Conservation (phyloP, 352 stramenopile species). For the Globisporangium cylindrosporum region DNA sequence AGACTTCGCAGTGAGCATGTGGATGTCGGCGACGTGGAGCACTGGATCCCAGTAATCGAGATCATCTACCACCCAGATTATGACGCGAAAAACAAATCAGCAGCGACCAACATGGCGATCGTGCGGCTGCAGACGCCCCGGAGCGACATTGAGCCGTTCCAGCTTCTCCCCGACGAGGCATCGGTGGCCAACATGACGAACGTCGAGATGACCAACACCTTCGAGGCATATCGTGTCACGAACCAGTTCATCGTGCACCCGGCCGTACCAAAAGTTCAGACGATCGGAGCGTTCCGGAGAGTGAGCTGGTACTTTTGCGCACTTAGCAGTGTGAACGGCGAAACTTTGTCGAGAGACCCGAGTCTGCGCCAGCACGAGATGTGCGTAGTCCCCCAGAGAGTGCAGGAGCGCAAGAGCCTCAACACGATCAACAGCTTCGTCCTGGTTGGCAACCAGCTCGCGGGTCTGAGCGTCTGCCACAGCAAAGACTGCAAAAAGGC, state of each 20-base stretch:
- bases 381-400: constrained; percentile 17
- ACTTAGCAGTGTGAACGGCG: neutral
- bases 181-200: constrained; percentile 14
- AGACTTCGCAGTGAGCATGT: neutral
- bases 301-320: constrained; percentile 24
- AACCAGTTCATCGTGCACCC: constrained; percentile 16
- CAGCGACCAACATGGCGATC: constrained; percentile 25
- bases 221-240: constrained; percentile 16
- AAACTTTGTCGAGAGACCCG: neutral
- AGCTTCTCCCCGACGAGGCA: constrained; percentile 18
- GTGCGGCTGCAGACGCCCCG: constrained; percentile 15
- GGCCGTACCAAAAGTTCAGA: constrained; percentile 10
- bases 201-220: constrained; percentile 11
- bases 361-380: constrained; percentile 12
- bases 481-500: neutral
- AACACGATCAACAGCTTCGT: constrained; percentile 25
- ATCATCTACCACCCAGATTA: constrained; percentile 25
- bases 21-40: constrained; percentile 24
- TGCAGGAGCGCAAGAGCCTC: constrained; percentile 17
- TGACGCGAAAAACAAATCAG: neutral
- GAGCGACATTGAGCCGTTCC: constrained; percentile 20
- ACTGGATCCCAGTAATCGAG: constrained; percentile 20
- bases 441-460: constrained; percentile 26
- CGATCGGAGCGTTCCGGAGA: constrained; percentile 16
- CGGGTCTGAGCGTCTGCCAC: constrained; percentile 22